Base-by-base conservation (phyloP, 495 filamentous ascomycete genomes). In the Aspergillus olivimuriae region DNA sequence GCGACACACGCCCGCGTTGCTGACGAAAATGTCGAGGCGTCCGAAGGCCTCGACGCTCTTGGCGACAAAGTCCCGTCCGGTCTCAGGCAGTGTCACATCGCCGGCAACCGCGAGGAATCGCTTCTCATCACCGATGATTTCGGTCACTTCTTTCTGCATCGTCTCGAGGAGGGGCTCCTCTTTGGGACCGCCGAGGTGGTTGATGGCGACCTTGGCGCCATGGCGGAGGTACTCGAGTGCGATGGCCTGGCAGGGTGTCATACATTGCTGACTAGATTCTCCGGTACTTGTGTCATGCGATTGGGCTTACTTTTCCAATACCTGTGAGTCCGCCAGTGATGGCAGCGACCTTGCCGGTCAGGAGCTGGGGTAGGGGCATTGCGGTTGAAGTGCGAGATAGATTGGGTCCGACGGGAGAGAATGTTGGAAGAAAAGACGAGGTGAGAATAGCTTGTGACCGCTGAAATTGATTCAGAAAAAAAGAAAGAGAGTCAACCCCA, bases 1-100 rank as follows among this genome's bases (percentile, higher is more conserved):
- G 46, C 84, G 69, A 69, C 86, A 94, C 22, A 94, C 75, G 2
- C 89, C 89, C 0, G 89, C 89, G 66, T 95, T 95, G 62, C 79
- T 84, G 2, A 95, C 83, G 61, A 89, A 90, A 2, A 94, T 72
- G 58, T 94, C 86, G 1, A 94, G 57, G 1, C 77, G 69, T 0
- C 68, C 66, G 53, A 83, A 94, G 1, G 48, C 51, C 19, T 72
- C 56, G 0, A 85, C 77, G 0, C 80, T 78, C 41, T 69, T 64
- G 14, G 65, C 43, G 16, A 88, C 73, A 11, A 89, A 72, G 1
- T 62, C 53, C 2, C 61, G 55, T 5, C 81, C 81, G 0, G 85
- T 88, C 15, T 74, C 65, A 0, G 83, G 81, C 43, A 80, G 70
- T 0, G 77, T 76, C 9, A 89, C 76, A 55, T 89, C 84, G 10